Evolutionary conservation across 2,329 filamentous ascomycete species (phyloP), one percentile per base, ranked within the genome.

Genomic region (Phyllosticta paracitricarpa): DNA sequence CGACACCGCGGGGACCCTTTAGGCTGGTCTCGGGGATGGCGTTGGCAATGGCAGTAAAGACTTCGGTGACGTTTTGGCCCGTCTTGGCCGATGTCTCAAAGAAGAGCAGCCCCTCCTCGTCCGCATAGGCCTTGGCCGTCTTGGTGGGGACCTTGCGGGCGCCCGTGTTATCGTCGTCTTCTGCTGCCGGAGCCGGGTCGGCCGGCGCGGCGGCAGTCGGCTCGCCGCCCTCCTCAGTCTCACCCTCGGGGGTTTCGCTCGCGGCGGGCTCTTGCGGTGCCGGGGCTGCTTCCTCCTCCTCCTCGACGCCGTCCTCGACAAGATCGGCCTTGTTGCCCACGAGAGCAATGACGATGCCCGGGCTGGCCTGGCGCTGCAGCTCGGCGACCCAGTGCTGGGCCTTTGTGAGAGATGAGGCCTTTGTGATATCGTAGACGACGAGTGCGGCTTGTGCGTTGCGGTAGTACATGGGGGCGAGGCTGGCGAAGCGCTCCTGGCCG

Each of bases 381-480:
- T 99, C 93, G 61, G 93, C 93, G 61, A 99, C 92, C 93, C 93
- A 99, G 81, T 97, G 93, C 79, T 96, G 96, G 59, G 94, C 94
- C 80, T 99, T 97, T 76, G 91, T 86, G 68, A 99, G 86, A 56
- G 91, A 96, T 57, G 91, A 94, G 53, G 92, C 89, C 77, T 97
- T 97, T 65, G 94, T 99, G 69, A 99, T 87, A 74, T 99, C 93
- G 84, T 97, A 99, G 73, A 97, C 93, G 64, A 99, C 93, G 67
- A 99, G 89, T 14, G 94, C 94, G 65, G 92, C 91, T 79, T 97
- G 93, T 58, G 94, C 94, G 75, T 99, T 97, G 77, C 93, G 91
- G 81, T 97, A 97, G 83, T 99, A 99, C 94, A 97, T 97, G 69
- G 93, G 94, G 58, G 94, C 94, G 64, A 97, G 85, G 58, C 89